Conservation (phyloP, 495 filamentous ascomycete species). For the Mytilinidion resinicola region DNA sequence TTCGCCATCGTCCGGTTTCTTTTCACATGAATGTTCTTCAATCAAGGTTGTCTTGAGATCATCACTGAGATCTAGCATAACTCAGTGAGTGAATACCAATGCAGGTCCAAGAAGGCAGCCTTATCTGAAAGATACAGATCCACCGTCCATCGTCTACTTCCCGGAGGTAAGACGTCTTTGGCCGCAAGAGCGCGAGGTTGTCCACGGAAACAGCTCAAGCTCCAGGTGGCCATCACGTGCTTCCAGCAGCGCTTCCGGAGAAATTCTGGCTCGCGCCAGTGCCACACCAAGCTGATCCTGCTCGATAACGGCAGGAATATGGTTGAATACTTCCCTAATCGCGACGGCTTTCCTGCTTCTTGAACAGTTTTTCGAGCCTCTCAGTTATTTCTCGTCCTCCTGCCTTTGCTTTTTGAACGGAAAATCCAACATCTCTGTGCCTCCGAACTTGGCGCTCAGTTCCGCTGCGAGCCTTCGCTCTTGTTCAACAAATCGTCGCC, state of each 20-base stretch:
- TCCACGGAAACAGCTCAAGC: slow-evolving; percentile 35
- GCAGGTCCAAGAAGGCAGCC: slow-evolving; percentile 17
- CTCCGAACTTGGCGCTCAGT: not conserved
- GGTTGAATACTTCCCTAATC: not conserved
- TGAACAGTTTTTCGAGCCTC: not conserved
- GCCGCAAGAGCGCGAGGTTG: slow-evolving; percentile 35
- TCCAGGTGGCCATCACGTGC: not conserved
- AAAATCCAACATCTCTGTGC: not conserved
- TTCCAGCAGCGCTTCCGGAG: not conserved
- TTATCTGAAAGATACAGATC: slow-evolving; percentile 38
- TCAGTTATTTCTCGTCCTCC: not conserved
- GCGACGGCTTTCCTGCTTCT: not conserved
- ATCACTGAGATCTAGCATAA: not conserved
- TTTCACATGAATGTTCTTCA: slow-evolving; percentile 39
- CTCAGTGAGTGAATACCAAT: slow-evolving; percentile 20
- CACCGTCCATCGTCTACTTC: slow-evolving; percentile 39
- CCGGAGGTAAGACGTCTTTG: slow-evolving; percentile 22
- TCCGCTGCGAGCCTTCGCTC: not conserved
- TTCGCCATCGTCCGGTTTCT: slow-evolving; percentile 34
- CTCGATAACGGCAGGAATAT: not conserved
- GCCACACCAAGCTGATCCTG: not conserved
- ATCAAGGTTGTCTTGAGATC: slow-evolving; percentile 24
- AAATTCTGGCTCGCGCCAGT: not conserved
- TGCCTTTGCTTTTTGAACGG: not conserved
- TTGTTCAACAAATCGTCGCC: not conserved